Evolutionary conservation across 106 monocot species (phyloP), one percentile per base, ranked within the genome.

Genomic region (Allium cepa): DNA sequence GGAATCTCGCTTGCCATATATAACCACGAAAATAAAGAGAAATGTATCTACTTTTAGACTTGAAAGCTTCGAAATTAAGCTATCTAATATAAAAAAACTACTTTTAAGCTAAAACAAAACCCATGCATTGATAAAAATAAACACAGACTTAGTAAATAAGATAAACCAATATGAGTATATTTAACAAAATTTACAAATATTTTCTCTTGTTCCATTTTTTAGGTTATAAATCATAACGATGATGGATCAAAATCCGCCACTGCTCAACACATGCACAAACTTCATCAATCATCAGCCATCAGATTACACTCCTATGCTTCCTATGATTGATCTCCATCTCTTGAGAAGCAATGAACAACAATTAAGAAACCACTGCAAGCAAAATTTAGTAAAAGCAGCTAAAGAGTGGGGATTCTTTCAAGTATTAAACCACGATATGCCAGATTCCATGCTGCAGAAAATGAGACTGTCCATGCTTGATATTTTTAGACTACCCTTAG

Each of bases 381-480:
- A 55, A 11, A 62, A 70, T 10, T 74, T 82, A 4, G 63, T 60
- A 2, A 2, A 2, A 6, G 82, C 82, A 8, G 53, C 82, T 12
- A 53, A 64, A 9, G 77, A 78, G 60, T 78, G 82, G 82, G 82
- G 82, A 16, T 82, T 82, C 73, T 82, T 82, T 70, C 82, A 82
- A 51, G 59, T 78, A 17, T 60, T 82, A 59, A 71, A 62, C 66
- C 82, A 82, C 16, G 66, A 74, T 26, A 47, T 82, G 16, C 70
- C 77, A 4, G 18, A 4, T 4, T 64, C 64, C 18, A 63, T 74
- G 36, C 18, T 82, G 36, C 59, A 73, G 46, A 17, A 53, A 27
- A 56, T 78, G 46, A 45, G 57, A n/a, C 11, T 4, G 15, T 57
- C 69, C 46, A 73, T 73, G 60, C 45, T 55, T 50, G 36, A 52